phyloP scores from a whole-genome alignment of 176 grass and related monocot genomes.

The Puya raimondii region DNA sequence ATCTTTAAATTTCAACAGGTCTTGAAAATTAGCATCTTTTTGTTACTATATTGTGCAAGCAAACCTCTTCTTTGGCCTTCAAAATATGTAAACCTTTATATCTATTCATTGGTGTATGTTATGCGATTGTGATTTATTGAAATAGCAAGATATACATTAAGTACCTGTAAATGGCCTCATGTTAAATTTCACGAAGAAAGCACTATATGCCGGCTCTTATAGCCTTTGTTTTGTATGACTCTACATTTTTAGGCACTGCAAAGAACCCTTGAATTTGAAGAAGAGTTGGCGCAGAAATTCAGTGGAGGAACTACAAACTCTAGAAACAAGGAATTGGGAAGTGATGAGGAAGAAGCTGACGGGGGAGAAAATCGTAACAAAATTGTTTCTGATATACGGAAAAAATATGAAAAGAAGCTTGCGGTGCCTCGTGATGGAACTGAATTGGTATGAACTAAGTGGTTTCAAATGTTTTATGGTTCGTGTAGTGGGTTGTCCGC shows the following conservation, averaged over 20 bases:
- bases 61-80: not conserved
- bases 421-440: conserved; percentile 32
- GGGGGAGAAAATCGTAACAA: conserved; percentile 42
- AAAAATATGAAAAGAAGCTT: conserved; percentile 94
- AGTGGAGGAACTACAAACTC: conserved; percentile 60
- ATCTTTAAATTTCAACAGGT: too few relatives aligned
- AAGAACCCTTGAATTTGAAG: conserved; percentile 97
- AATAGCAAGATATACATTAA: not conserved
- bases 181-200: not conserved
- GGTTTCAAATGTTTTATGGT: not conserved
- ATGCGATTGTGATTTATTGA: too few relatives aligned
- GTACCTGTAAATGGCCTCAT: not conserved
- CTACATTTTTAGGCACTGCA: conserved; percentile 54
- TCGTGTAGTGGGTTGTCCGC: not conserved
- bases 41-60: not conserved
- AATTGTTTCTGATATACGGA: conserved; percentile 92
- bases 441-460: conserved; percentile 39
- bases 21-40: not conserved
- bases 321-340: conserved; percentile 50
- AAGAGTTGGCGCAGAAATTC: conserved; percentile 97
- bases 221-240: too few relatives aligned
- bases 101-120: too few relatives aligned
- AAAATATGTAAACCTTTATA: not conserved
- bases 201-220: too few relatives aligned
- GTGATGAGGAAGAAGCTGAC: conserved; percentile 66